These are phyloP conservation scores for Fusarium nisikadoi DNA, from an alignment of 2,329 filamentous ascomycete species.

Conservation along the genomic window DNA sequence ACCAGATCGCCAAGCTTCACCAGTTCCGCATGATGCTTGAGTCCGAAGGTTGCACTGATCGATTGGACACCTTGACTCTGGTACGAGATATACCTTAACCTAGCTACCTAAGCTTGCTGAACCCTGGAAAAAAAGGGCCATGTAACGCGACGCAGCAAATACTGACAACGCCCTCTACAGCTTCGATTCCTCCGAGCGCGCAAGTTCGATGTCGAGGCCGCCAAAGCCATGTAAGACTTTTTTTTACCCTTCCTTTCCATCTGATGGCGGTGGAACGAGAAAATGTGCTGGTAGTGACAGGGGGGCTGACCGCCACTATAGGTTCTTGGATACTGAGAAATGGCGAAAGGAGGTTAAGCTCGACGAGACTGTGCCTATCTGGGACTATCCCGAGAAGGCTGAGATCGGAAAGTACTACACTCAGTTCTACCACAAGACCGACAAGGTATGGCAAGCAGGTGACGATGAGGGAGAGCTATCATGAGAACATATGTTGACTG, in stretches of 20 bases:
- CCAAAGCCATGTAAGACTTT: slow-evolving; percentile 81
- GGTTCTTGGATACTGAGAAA: slow-evolving; percentile 90
- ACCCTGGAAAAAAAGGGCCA: slow-evolving; percentile 12
- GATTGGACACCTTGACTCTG: slow-evolving; percentile 92
- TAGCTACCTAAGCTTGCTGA: slow-evolving; percentile 1
- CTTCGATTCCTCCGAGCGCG: slow-evolving; percentile 91
- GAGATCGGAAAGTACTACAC: slow-evolving; percentile 92
- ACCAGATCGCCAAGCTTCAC: slow-evolving; percentile 89
- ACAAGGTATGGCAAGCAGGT: slow-evolving; percentile 68
- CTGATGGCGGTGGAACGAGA: slow-evolving; percentile 33
- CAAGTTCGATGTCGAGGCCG: slow-evolving; percentile 87
- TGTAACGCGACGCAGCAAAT: slow-evolving; percentile 10
- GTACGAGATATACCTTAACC: slow-evolving; percentile 60
- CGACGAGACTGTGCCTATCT: slow-evolving; percentile 81
- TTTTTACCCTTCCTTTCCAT: not conserved
- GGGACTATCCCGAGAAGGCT: slow-evolving; percentile 87
- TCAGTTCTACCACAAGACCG: slow-evolving; percentile 98
- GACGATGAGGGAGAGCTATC: not conserved
- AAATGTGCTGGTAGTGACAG: slow-evolving; percentile 26
- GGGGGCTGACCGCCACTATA: slow-evolving; percentile 54
- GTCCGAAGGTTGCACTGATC: slow-evolving; percentile 80
- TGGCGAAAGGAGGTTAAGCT: slow-evolving; percentile 91
- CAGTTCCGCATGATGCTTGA: slow-evolving; percentile 90
- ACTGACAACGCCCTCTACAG: slow-evolving; percentile 53
- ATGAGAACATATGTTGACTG: slow-evolving; percentile 20